These are phyloP conservation scores for Euphorbia schlechtendalii DNA, from an alignment of 441 rosid genomes.

Conservation along the genomic window DNA sequence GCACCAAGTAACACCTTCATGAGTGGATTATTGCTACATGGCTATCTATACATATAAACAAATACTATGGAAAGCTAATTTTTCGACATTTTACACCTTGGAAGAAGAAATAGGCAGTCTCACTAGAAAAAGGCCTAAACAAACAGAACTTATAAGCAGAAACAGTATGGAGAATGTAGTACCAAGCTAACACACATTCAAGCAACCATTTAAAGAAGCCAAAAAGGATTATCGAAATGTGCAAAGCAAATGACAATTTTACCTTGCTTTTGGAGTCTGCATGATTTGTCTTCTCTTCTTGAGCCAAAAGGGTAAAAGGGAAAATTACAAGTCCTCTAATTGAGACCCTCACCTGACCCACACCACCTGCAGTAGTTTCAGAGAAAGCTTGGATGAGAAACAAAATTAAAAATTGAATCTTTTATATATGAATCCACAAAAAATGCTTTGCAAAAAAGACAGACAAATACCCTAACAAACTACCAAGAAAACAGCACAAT, in stretches of 20 bases:
- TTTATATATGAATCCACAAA: slow-evolving; percentile 27
- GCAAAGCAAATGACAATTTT: slow-evolving; percentile 21
- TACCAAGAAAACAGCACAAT: slow-evolving; percentile 47
- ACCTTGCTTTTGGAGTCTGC: slow-evolving; percentile 93
- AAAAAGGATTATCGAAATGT: slow-evolving; percentile 1
- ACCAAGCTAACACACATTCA: neutral
- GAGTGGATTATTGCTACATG: neutral
- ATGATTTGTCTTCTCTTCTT: slow-evolving; percentile 32
- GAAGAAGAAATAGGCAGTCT: neutral
- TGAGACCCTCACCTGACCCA: slow-evolving; percentile 51
- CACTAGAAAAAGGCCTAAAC: neutral
- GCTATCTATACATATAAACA: neutral
- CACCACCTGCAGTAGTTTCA: slow-evolving; percentile 41
- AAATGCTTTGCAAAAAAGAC: slow-evolving; percentile 19
- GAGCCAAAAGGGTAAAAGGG: slow-evolving; percentile 19
- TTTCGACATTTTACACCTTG: slow-evolving; percentile 2
- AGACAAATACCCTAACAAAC: slow-evolving; percentile 49
- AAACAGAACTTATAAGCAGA: neutral
- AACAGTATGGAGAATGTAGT: neutral
- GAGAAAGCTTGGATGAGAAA: slow-evolving; percentile 31
- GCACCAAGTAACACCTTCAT: neutral
- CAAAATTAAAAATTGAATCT: slow-evolving; percentile 28
- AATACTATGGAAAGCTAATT: no score
- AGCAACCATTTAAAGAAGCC: slow-evolving; percentile 3
- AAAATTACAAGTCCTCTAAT: slow-evolving; percentile 21